A percentile compares a stretch with the other conserved stretches of the same genome.
Conservation (phyloP, 192 early-diverging fungal species). For the Backusella tuberculispora region DNA sequence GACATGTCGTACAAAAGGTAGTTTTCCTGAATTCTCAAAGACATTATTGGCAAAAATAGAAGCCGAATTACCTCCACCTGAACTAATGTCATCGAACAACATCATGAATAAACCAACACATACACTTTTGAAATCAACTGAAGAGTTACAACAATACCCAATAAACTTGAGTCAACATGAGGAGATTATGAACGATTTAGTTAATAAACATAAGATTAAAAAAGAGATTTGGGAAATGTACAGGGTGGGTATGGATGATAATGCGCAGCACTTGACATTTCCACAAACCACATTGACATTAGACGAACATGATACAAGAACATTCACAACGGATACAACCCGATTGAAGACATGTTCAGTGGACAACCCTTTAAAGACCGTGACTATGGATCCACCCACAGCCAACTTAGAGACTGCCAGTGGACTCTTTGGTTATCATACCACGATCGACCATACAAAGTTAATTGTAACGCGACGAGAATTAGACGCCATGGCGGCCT, state of each 20-base stretch:
- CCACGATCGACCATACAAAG: constrained; percentile 43
- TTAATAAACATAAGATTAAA: constrained; percentile 24
- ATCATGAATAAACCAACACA: constrained; percentile 23
- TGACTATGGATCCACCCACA: constrained; percentile 56
- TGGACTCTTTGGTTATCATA: constrained; percentile 70
- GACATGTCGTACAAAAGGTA: constrained; percentile 56
- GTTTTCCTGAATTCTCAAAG: constrained; percentile 59
- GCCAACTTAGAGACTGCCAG: constrained; percentile 22
- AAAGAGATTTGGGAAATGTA: constrained; percentile 28
- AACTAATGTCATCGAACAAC: constrained; percentile 46
- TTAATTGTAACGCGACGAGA: constrained; percentile 65
- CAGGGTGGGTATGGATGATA: constrained; percentile 48
- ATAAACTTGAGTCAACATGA: constrained; percentile 42
- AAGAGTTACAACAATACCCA: constrained; percentile 36
- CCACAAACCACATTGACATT: constrained; percentile 40
- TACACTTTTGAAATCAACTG: constrained; percentile 44
- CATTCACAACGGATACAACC: constrained; percentile 41
- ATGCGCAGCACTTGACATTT: constrained; percentile 36
- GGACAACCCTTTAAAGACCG: constrained; percentile 35
- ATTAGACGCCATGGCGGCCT: constrained; percentile 69
- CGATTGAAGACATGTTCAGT: constrained; percentile 55
- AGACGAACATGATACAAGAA: not conserved
- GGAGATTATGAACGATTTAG: constrained; percentile 43
- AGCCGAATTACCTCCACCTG: constrained; percentile 22
- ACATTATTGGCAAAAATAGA: constrained; percentile 45